phyloP scores from a whole-genome alignment of 1,284 basidiomycete species.

The Moniliella sp. region DNA sequence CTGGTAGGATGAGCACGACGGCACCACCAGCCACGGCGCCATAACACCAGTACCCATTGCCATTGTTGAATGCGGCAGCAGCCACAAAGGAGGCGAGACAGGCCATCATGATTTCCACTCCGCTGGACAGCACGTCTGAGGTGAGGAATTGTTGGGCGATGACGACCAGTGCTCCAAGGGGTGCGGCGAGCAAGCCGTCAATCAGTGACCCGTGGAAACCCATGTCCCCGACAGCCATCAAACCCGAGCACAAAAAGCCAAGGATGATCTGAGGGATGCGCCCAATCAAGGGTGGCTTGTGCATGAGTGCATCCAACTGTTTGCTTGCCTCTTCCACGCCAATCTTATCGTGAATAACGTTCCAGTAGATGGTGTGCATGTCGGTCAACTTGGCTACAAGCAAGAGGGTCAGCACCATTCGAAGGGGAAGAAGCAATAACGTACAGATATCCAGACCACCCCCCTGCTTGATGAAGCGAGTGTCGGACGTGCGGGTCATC shows the following conservation, averaged over 20 bases:
- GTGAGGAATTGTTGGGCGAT: slow-evolving; percentile 29
- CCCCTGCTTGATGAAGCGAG: slow-evolving; percentile 43
- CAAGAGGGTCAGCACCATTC: no score
- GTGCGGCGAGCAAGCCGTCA: slow-evolving; percentile 49
- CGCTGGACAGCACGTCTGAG: slow-evolving; percentile 55
- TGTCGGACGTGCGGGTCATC: slow-evolving; percentile 56
- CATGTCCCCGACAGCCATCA: slow-evolving; percentile 38
- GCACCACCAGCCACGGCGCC: slow-evolving; percentile 60
- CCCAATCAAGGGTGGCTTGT: slow-evolving; percentile 35
- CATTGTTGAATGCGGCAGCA: slow-evolving; percentile 32
- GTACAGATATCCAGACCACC: no score
- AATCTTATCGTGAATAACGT: slow-evolving; percentile 65
- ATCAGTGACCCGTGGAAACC: slow-evolving; percentile 51
- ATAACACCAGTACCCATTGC: slow-evolving; percentile 55
- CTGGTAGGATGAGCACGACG: slow-evolving; percentile 64
- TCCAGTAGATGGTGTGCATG: slow-evolving; percentile 56
- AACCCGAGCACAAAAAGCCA: slow-evolving; percentile 59
- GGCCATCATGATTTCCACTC: slow-evolving; percentile 68
- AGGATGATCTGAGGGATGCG: slow-evolving; percentile 45
- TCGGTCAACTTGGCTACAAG: no score
- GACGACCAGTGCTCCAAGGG: slow-evolving; percentile 53
- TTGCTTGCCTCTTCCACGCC: slow-evolving; percentile 59
- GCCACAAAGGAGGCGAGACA: slow-evolving; percentile 53
- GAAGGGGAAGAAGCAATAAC: no score
- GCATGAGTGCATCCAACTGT: slow-evolving; percentile 57